Percentiles rank a stretch among this genome's conserved stretches.
These are phyloP conservation scores for Acacia concinna DNA, from an alignment of 331 rosid species.

Conservation along the genomic window DNA sequence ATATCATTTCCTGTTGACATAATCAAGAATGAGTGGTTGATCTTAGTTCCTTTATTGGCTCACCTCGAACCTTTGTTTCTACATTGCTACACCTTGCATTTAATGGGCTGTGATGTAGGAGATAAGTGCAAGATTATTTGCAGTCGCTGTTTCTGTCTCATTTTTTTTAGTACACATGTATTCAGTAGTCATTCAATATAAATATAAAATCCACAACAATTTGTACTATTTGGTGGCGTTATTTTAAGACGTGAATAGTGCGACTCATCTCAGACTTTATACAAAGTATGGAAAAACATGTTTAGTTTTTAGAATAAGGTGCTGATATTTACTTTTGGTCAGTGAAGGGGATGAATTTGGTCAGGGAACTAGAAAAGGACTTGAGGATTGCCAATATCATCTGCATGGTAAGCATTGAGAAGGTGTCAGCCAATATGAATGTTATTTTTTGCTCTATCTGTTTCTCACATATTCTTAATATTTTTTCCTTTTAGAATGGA, in stretches of 20 bases:
- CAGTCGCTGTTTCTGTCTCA: conserved; percentile 19
- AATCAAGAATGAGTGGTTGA: conserved; percentile 15
- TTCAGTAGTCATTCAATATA: background rate
- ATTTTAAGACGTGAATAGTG: background rate
- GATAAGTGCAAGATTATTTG: conserved; percentile 6
- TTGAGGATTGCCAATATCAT: conserved; percentile 94
- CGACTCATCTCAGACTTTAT: background rate
- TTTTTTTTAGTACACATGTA: background rate
- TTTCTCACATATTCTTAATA: conserved; percentile 31
- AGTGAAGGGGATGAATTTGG: conserved; percentile 99
- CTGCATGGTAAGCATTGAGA: conserved; percentile 74
- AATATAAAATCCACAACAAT: background rate
- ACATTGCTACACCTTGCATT: background rate
- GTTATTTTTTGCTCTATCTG: conserved; percentile 23
- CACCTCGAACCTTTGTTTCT: background rate
- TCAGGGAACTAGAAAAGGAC: conserved; percentile 96
- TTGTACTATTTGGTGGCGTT: background rate
- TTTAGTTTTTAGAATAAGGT: conserved; percentile 34
- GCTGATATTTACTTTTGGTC: conserved; percentile 86
- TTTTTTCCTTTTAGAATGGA: conserved; percentile 78
- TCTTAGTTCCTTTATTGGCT: background rate
- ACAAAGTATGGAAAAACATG: background rate
- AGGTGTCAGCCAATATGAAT: conserved; percentile 23
- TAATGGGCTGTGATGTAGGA: background rate
- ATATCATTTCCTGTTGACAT: conserved; percentile 24